phyloP scores from a whole-genome alignment of 352 stramenopile species.

The Globisporangium takayamanum region DNA sequence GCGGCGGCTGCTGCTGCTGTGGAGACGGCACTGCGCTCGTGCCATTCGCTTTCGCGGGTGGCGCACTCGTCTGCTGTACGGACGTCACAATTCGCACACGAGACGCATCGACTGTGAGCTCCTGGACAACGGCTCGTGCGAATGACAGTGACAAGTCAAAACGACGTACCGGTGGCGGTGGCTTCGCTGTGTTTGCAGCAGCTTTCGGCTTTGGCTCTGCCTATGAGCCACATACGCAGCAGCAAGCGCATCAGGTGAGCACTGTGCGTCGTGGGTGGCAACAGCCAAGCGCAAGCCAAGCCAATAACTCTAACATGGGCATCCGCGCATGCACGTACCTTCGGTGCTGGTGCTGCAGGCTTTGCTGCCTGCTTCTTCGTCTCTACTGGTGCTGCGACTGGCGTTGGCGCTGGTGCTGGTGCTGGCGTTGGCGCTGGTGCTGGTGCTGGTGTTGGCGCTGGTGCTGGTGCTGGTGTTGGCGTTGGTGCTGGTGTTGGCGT shows the following conservation, averaged over 20 bases:
- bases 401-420: conserved; percentile 8
- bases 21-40: background rate
- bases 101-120: too few relatives aligned
- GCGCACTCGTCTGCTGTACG: conserved; percentile 1
- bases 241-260: too few relatives aligned
- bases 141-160: too few relatives aligned
- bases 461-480: background rate
- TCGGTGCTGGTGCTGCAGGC: background rate
- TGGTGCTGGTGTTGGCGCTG: background rate
- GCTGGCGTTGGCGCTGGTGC: background rate
- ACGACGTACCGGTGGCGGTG: too few relatives aligned
- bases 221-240: too few relatives aligned
- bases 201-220: too few relatives aligned
- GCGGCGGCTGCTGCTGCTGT: background rate
- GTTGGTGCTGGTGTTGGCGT: conserved; percentile 4
- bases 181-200: too few relatives aligned
- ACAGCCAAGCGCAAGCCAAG: too few relatives aligned
- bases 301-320: too few relatives aligned
- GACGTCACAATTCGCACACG: too few relatives aligned
- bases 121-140: too few relatives aligned
- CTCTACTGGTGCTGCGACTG: conserved; percentile 3
- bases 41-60: background rate
- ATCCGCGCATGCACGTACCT: background rate
- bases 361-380: conserved; percentile 4
- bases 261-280: too few relatives aligned